A percentile compares a stretch with the other conserved stretches of the same genome.
Conservation (phyloP, 2,329 filamentous ascomycete genomes). For the Botrytis galanthina region DNA sequence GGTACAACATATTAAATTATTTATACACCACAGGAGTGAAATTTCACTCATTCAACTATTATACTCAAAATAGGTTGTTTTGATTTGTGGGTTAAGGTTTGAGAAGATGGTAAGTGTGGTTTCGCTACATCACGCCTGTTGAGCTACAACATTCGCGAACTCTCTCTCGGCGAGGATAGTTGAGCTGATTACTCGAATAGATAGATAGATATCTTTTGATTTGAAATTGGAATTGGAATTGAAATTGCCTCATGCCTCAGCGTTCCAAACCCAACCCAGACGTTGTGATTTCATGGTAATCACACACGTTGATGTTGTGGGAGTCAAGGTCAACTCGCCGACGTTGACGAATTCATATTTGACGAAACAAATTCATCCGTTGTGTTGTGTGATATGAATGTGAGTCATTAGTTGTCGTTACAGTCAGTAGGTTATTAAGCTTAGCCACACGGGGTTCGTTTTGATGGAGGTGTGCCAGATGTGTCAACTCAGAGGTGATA, state of each 20-base stretch:
- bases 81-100: constrained; percentile 1
- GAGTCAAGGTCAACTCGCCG: background rate
- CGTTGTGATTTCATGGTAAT: background rate
- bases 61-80: background rate
- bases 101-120: background rate
- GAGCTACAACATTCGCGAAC: background rate
- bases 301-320: background rate
- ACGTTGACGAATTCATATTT: background rate
- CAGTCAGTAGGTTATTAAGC: background rate
- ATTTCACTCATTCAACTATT: background rate
- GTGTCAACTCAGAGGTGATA: background rate
- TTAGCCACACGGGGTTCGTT: background rate
- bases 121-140: background rate
- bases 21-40: background rate
- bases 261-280: background rate
- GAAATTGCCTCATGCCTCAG: background rate
- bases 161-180: background rate
- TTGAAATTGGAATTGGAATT: background rate
- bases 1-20: background rate
- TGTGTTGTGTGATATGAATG: background rate
- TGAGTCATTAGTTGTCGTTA: background rate
- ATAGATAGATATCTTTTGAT: background rate
- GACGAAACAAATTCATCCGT: background rate
- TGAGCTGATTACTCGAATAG: background rate
- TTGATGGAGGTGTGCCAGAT: background rate